Evolutionary conservation across 257 asterid genomes (phyloP).

Genomic region (Craterostigma plantagineum): DNA sequence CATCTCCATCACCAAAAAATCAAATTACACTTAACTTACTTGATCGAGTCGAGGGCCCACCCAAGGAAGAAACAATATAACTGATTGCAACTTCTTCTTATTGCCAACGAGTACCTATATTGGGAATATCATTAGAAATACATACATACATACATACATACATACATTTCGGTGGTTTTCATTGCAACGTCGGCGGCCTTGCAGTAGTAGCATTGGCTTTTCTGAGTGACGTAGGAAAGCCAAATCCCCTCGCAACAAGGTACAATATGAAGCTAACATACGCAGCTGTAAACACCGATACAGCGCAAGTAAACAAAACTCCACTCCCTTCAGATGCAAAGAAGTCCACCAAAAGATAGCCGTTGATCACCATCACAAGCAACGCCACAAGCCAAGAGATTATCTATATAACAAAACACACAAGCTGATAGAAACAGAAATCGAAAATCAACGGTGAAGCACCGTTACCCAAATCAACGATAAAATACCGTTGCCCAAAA

Average conservation of each 20-base stretch:
- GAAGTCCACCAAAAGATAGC: slow-evolving; percentile 51
- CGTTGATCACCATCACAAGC: slow-evolving; percentile 48
- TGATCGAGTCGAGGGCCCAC: no score
- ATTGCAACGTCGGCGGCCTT: no score
- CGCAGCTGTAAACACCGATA: slow-evolving; percentile 27
- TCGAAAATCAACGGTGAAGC: not conserved
- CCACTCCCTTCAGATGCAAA: slow-evolving; percentile 45
- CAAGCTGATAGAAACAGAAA: not conserved
- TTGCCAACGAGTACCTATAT: no score
- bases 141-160: no score
- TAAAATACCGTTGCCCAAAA: no score
- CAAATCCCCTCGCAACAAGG: slow-evolving; percentile 30
- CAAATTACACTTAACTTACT: no score
- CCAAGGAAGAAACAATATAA: no score
- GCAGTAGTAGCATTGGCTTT: slow-evolving; percentile 11
- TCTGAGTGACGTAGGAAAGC: slow-evolving; percentile 16
- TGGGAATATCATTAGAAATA: no score
- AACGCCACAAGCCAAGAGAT: slow-evolving; percentile 54
- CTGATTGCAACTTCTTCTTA: no score
- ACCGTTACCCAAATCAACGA: not conserved
- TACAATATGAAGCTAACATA: slow-evolving; percentile 38
- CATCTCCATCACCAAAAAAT: no score
- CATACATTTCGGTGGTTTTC: no score
- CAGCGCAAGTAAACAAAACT: slow-evolving; percentile 15
- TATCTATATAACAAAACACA: slow-evolving; percentile 15